Evolutionary conservation across 495 filamentous ascomycete species (phyloP).

Genomic region (Platismatia glauca): DNA sequence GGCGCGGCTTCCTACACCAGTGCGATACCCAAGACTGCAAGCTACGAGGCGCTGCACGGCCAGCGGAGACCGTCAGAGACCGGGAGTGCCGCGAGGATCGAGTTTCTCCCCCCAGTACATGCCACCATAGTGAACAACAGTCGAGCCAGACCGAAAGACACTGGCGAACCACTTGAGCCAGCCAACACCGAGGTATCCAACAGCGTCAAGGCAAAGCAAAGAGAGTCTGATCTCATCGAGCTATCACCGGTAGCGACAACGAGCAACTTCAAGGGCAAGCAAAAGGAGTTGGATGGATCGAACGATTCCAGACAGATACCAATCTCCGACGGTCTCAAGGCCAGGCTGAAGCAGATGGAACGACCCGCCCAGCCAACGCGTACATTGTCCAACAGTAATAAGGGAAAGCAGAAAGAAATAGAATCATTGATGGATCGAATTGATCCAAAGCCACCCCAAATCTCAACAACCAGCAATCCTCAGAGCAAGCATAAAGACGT

Average conservation of each 20-base stretch:
- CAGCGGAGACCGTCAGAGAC: conserved; percentile 14
- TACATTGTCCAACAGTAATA: neutral
- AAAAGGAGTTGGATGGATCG: neutral
- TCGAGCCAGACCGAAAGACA: conserved; percentile 5
- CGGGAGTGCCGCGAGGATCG: conserved; percentile 10
- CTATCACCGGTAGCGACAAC: conserved; percentile 1
- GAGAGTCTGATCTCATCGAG: conserved; percentile 4
- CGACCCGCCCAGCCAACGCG: neutral
- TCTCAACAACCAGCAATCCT: conserved; percentile 11
- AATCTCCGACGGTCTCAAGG: neutral
- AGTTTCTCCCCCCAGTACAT: conserved; percentile 18
- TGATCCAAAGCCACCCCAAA: conserved; percentile 19
- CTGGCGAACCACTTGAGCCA: neutral
- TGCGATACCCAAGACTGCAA: conserved; percentile 16
- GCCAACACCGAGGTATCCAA: neutral
- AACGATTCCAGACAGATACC: neutral
- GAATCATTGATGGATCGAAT: conserved; percentile 5
- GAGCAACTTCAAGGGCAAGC: neutral
- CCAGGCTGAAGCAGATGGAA: neutral
- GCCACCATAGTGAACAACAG: conserved; percentile 19
- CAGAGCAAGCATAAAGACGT: conserved; percentile 5
- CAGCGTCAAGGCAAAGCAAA: neutral
- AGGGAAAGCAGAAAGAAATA: neutral
- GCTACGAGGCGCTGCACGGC: conserved; percentile 12
- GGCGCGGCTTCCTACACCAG: conserved; percentile 7